Percentiles rank a stretch among this genome's conserved stretches.
phyloP scores from a whole-genome alignment of 495 filamentous ascomycete genomes.

The Penicillium ucsense region DNA sequence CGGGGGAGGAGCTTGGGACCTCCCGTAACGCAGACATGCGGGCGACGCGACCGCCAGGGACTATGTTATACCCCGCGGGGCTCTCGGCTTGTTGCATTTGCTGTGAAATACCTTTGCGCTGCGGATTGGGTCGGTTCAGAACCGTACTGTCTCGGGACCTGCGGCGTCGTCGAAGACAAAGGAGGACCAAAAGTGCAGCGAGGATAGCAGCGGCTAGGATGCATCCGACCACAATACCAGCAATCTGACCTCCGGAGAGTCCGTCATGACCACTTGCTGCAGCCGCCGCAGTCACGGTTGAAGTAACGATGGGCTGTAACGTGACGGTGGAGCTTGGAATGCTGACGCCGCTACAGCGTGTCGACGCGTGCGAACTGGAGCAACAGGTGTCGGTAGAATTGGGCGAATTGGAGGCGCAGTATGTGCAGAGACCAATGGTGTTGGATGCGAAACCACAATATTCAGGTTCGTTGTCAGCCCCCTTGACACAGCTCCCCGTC shows the following conservation, averaged over 20 bases:
- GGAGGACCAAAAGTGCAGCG: constrained; percentile 49
- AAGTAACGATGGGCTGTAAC: constrained; percentile 48
- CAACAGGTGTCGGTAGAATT: constrained; percentile 97
- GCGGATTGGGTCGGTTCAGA: constrained; percentile 82
- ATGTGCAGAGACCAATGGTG: constrained; percentile 74
- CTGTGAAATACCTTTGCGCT: constrained; percentile 43
- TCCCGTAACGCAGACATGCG: constrained; percentile 92
- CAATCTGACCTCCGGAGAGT: constrained; percentile 76
- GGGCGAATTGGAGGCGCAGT: constrained; percentile 69
- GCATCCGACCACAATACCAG: constrained; percentile 80
- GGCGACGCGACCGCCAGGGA: constrained; percentile 83
- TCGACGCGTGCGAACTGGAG: constrained; percentile 62
- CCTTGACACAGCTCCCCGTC: constrained; percentile 63
- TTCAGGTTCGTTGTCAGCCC: constrained; percentile 66
- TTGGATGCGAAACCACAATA: constrained; percentile 85
- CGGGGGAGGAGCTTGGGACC: constrained; percentile 50
- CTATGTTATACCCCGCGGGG: constrained; percentile 54
- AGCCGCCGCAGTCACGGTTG: constrained; percentile 27
- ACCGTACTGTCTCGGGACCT: constrained; percentile 51
- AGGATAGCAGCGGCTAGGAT: constrained; percentile 63
- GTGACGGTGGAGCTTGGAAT: constrained; percentile 66
- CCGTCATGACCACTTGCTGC: constrained; percentile 23
- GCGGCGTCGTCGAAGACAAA: constrained; percentile 48
- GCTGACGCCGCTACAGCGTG: constrained; percentile 59
- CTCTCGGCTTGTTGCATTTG: constrained; percentile 41